Base-by-base conservation (phyloP, 2,329 filamentous ascomycete genomes). In the Aureobasidium sp. region DNA sequence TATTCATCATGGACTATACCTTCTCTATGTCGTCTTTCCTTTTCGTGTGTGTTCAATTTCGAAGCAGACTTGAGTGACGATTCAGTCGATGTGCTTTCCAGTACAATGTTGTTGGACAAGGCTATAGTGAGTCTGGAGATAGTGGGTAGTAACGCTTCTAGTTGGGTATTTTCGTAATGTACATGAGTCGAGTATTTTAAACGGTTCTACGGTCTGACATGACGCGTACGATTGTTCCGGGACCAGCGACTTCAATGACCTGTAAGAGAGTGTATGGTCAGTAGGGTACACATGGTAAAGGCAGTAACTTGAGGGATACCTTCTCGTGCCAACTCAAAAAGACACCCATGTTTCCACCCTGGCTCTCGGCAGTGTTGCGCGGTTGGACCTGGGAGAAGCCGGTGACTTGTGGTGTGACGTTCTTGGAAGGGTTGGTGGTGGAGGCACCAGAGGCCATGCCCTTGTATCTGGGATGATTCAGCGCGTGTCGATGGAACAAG, bases 291-390 rank as follows among this genome's bases (percentile, higher is more conserved):
- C 2, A 19, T 47, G 27, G 39, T 35, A 12, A 15, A 48, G 40
- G 3, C 15, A 2, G 39, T 19, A 12, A 12, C 12, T 6, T 17
- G 27, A 42, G 58, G 64, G 66, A 58, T 72, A 80, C 78, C 78
- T 97, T 99, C 81, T 99, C 94, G 73, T 99, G 94, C 94, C 94
- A 99, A 77, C 91, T 97, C 67, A 99, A 79, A 72, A 99, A 75
- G 57, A 99, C 94, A 72, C 94, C 97, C 94, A 97, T 97, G 60
- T 88, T 89, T 62, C 91, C 87, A 39, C 90, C 89, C 65, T 90
- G 87, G 50, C 90, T 88, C 63, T 85, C 84, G 48, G 82, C 83
- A 60, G 82, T 81, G 64, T 67, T 84, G 77, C 54, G 62, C 45
- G 44, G 71, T 68, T 82, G 80, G 64, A 93, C 83, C 76, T 97